Conservation (phyloP, 108 stramenopile genomes). For the Cyclotella choctawhatcheeana region DNA sequence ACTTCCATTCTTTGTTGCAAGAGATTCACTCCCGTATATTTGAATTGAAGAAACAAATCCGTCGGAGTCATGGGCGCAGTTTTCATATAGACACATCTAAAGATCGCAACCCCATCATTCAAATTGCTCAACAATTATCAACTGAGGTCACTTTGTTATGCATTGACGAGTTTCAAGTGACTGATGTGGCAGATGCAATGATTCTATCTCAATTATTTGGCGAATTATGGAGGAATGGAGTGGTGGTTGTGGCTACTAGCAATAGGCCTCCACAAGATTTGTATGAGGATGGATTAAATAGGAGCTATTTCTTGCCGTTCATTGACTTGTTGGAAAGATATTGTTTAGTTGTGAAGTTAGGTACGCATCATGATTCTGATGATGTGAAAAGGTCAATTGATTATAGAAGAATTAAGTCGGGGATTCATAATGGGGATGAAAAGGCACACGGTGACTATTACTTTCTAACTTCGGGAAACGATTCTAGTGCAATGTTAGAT, state of each 20-base stretch:
- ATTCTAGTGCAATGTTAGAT: conserved; percentile 20
- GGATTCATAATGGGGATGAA: conserved; percentile 12
- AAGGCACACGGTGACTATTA: conserved; percentile 31
- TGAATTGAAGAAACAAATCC: conserved; percentile 70
- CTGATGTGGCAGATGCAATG: conserved; percentile 96
- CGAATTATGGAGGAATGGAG: conserved; percentile 68
- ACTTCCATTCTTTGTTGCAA: conserved; percentile 97
- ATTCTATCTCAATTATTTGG: conserved; percentile 84
- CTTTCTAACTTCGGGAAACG: conserved; percentile 21
- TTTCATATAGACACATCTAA: conserved; percentile 66
- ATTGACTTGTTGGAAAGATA: conserved; percentile 82
- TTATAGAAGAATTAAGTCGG: conserved; percentile 42
- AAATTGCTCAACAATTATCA: conserved; percentile 65
- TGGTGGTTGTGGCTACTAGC: conserved; percentile 94
- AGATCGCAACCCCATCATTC: conserved; percentile 71
- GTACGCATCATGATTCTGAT: conserved; percentile 15
- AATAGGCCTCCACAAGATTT: conserved; percentile 93
- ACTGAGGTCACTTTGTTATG: conserved; percentile 83
- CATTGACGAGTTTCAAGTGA: conserved; percentile 99
- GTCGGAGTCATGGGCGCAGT: conserved; percentile 58
- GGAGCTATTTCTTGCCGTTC: conserved; percentile 95
- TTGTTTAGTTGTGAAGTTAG: conserved; percentile 78
- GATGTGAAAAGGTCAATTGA: conserved; percentile 13
- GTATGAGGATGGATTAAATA: conserved; percentile 96
- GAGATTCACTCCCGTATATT: conserved; percentile 88